Evolutionary conservation across 495 filamentous ascomycete genomes (phyloP).

Genomic region (Tuber brumale): DNA sequence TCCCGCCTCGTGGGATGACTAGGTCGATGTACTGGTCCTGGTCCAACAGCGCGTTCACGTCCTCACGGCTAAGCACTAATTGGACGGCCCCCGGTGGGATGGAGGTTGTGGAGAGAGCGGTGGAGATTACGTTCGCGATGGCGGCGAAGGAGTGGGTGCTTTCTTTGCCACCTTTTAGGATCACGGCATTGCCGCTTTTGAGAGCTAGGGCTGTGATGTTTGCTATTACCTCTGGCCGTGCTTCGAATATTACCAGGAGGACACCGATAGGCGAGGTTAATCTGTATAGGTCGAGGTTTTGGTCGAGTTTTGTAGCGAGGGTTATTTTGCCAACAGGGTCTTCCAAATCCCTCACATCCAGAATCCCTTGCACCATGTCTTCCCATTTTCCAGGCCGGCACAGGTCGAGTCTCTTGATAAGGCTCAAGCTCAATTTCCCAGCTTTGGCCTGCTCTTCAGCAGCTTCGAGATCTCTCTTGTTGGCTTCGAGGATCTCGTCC

Average conservation of each 20-base stretch:
- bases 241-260: slow-evolving; percentile 94
- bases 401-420: slow-evolving; percentile 86
- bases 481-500: slow-evolving; percentile 74
- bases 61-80: slow-evolving; percentile 85
- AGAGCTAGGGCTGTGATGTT: slow-evolving; percentile 96
- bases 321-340: slow-evolving; percentile 87
- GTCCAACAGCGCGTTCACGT: slow-evolving; percentile 72
- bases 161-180: slow-evolving; percentile 95
- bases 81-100: slow-evolving; percentile 85
- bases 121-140: slow-evolving; percentile 77
- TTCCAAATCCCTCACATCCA: slow-evolving; percentile 76
- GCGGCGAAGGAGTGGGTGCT: slow-evolving; percentile 86
- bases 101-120: slow-evolving; percentile 64
- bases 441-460: slow-evolving; percentile 65
- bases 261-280: slow-evolving; percentile 93
- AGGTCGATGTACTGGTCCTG: slow-evolving; percentile 86
- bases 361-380: slow-evolving; percentile 93
- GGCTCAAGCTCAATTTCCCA: slow-evolving; percentile 70
- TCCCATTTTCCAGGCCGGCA: slow-evolving; percentile 84
- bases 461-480: slow-evolving; percentile 67
- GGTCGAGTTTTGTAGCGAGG: slow-evolving; percentile 78
- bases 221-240: slow-evolving; percentile 94
- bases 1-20: slow-evolving; percentile 87
- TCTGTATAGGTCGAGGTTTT: slow-evolving; percentile 74
- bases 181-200: slow-evolving; percentile 95